Base-by-base conservation (phyloP, 2,329 filamentous ascomycete genomes). In the Apiospora saccharicola region DNA sequence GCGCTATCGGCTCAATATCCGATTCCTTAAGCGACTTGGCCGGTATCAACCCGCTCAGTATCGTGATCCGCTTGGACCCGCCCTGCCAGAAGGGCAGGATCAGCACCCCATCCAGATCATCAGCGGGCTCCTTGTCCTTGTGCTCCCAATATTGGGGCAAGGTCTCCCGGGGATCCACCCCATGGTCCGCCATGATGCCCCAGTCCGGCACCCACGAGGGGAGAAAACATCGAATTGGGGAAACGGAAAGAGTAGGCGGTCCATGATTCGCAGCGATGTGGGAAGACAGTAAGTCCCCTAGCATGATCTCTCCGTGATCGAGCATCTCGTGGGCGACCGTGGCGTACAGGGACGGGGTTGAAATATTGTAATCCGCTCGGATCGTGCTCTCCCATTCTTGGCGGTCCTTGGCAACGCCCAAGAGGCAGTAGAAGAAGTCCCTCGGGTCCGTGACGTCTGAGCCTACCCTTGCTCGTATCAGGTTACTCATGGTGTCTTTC, bases 241-340 rank as follows among this genome's bases (percentile, higher is more conserved):
- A 7, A 13, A 1, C 3, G 5, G 1, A 13, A 13, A 14, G 10
- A 14, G 26, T 1, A 13, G 12, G 13, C 4, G 13, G 1, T 5
- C 26, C 13, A 3, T 16, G 24, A 6, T 30, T 57, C 16, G 24
- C 51, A 6, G 51, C 24, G 7, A 1, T 1, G 6, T 30, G 24
- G 24, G 14, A 30, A 16, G 51, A 14, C 1, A 57, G 13, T 4
- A 57, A 3, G 0, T 57, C 51, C 3, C 13, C 51, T 4, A 57
- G 13, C 3, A 30, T 12, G 26, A 57, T 57, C 4, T 57, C 51
- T 13, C 26, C 24, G 13, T 24, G 51, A 6, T 19, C 24, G 12
- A 57, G 6, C 13, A 57, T 6, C 3, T 30, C 2, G 26, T 19
- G 24, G 6, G 51, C 51, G 5, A 57, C 51, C n/a, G 26, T 1